Base-by-base conservation (phyloP, 2,329 filamentous ascomycete genomes). In the Cordyceps fumosorosea region DNA sequence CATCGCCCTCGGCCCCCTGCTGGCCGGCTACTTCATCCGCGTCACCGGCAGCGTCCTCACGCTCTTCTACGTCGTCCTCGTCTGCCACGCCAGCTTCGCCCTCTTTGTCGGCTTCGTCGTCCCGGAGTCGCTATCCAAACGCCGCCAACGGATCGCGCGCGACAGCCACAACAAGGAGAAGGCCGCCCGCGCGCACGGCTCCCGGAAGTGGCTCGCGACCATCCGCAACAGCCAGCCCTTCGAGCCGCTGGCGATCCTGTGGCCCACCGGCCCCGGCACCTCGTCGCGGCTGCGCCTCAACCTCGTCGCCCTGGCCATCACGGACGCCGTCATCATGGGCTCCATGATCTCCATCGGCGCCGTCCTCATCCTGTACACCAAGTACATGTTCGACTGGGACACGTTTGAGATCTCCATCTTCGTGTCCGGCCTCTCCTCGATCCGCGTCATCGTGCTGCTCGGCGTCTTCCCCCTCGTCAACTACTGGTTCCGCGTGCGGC, bases 291-390 rank as follows among this genome's bases (percentile, higher is more conserved):
- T 96, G 34, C 87, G 92, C 18, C 81, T 87, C 60, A 99, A 99
- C 70, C 78, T 99, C n/a, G 72, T 96, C 3, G 76, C 93, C 0
- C 81, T 99, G 10, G 89, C 92, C 2, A 79, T 86, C 6, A 87
- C 93, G 61, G 95, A 98, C 71, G 90, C 89, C 29, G 85, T 91
- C 65, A 84, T 96, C 66, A 89, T 97, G 64, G 89, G 91, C 24
- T 84, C 92, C 0, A 87, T 88, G 8, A 90, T 97, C 81, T 91
- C 93, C 54, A 84, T 87, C 0, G 86, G 91, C 64, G 85, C 88
- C n/a, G 87, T 97, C 42, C 81, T 95, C 22, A 81, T 98, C 61
- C 84, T 96, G 60, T 99, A 98, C 75, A 86, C 86, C 26, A 88
- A 90, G 66, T 89, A 84, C 69, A 83, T 86, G 67, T 98, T 96